Evolutionary conservation across 1,284 basidiomycete genomes (phyloP).

Genomic region (Ustilago bromivora): DNA sequence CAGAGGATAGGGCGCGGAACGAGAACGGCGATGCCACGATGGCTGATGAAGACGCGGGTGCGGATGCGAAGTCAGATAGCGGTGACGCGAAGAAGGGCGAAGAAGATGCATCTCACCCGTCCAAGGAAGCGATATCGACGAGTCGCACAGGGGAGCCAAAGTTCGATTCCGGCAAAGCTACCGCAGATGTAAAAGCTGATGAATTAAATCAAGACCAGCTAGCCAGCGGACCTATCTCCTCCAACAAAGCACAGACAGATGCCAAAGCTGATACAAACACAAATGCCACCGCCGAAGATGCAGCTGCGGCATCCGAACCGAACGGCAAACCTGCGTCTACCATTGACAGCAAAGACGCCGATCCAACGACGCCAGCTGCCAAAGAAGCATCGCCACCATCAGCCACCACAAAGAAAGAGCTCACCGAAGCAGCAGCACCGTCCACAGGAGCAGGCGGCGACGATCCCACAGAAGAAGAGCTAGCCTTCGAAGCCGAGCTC

Average conservation of each 20-base stretch:
- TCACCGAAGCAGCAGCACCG: constrained; percentile 7
- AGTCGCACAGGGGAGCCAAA: neutral
- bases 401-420: constrained; percentile 2
- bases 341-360: constrained; percentile 12
- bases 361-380: constrained; percentile 10
- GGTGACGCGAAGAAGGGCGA: neutral
- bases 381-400: constrained; percentile 12
- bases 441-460: constrained; percentile 23
- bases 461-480: constrained; percentile 54
- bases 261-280: neutral
- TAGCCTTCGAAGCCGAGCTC: constrained; percentile 58
- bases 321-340: neutral
- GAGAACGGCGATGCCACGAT: neutral
- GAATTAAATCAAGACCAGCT: neutral
- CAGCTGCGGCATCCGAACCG: neutral
- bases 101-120: neutral
- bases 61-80: neutral
- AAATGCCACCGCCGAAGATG: neutral
- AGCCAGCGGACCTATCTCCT: neutral
- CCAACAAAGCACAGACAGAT: neutral
- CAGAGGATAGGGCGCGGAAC: constrained; percentile 30
- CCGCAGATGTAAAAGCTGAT: neutral
- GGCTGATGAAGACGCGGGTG: constrained; percentile 1
- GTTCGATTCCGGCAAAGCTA: neutral
- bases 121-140: neutral